Conservation (phyloP, 164 flowering plant species). For the Stephania japonica region DNA sequence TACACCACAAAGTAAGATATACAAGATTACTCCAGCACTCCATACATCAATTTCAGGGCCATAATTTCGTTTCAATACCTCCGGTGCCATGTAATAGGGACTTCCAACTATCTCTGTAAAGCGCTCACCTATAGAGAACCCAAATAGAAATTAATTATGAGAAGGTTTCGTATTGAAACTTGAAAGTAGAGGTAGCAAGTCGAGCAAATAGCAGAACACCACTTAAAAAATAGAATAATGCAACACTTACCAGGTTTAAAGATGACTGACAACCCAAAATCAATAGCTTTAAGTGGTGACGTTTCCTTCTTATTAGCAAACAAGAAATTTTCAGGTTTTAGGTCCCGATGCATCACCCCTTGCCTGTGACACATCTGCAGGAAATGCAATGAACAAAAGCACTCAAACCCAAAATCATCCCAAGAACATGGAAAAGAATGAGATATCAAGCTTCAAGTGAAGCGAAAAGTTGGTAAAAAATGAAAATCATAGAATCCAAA, state of each 20-base stretch:
- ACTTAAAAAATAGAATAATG: not conserved
- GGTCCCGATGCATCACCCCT: slow-evolving; percentile 94
- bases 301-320: slow-evolving; percentile 87
- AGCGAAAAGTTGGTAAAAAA: not conserved
- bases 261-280: slow-evolving; percentile 84
- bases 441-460: not conserved
- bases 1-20: slow-evolving; percentile 84
- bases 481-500: not conserved
- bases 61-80: slow-evolving; percentile 78
- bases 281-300: slow-evolving; percentile 78
- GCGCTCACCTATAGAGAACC: slow-evolving; percentile 49
- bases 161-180: not conserved
- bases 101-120: slow-evolving; percentile 92
- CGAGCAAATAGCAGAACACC: not conserved
- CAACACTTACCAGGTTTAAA: slow-evolving; percentile 62
- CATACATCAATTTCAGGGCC: slow-evolving; percentile 92
- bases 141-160: slow-evolving; percentile 8
- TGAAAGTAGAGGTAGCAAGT: not conserved
- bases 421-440: no score
- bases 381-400: not conserved
- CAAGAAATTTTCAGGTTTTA: slow-evolving; percentile 89
- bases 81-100: slow-evolving; percentile 98
- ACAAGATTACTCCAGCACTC: slow-evolving; percentile 95
- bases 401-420: not conserved
- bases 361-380: slow-evolving; percentile 85